Percentiles rank a stretch among this genome's conserved stretches.
These are phyloP conservation scores for Athelia sp. DNA, from an alignment of 1,284 basidiomycete genomes.

Conservation along the genomic window DNA sequence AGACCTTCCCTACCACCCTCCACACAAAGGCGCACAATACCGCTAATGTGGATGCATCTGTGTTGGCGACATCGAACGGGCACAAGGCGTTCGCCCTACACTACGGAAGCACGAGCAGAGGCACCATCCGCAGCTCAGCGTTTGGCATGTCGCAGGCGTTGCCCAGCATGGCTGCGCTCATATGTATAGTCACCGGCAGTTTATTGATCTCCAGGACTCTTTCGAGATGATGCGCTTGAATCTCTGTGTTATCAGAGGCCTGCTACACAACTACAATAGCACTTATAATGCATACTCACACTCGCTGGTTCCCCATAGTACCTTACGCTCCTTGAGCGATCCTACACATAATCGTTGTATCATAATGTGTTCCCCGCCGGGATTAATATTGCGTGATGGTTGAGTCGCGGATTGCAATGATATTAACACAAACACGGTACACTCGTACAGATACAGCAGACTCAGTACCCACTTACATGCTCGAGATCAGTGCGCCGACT, in stretches of 20 bases:
- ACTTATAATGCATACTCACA: too few species aligned
- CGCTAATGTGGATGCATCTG: constrained; percentile 19
- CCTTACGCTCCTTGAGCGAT: too few species aligned
- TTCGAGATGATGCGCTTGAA: not conserved
- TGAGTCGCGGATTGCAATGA: not conserved
- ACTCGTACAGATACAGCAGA: not conserved
- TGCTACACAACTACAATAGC: too few species aligned
- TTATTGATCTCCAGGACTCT: not conserved
- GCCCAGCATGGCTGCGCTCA: not conserved
- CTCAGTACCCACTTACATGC: not conserved
- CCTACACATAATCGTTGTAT: not conserved
- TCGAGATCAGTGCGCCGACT: not conserved
- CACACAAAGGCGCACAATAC: constrained; percentile 31
- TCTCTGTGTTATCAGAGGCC: too few species aligned
- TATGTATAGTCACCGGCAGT: not conserved
- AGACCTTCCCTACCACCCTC: constrained; percentile 38
- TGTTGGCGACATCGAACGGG: constrained; percentile 28
- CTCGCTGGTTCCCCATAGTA: too few species aligned
- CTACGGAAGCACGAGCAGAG: not conserved
- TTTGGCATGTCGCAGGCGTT: not conserved
- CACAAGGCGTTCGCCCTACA: constrained; percentile 3
- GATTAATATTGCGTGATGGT: not conserved
- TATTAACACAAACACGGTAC: not conserved
- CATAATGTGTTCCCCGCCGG: not conserved
- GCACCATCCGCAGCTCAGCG: not conserved